phyloP scores from a whole-genome alignment of 2,329 filamentous ascomycete species.

The Ophiostoma montium region DNA sequence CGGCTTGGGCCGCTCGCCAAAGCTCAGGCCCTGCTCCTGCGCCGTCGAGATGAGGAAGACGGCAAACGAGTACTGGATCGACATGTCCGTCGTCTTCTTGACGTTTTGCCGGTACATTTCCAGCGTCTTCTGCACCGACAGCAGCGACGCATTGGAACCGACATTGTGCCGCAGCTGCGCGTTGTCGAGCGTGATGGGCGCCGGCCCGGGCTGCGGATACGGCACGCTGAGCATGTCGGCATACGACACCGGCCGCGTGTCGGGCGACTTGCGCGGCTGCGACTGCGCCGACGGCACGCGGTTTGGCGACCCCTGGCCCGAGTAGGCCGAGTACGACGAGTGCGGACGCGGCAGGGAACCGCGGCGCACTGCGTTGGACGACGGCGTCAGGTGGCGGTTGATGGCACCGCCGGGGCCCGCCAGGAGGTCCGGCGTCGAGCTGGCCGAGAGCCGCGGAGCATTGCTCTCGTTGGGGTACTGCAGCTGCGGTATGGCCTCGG shows the following conservation, averaged over 20 bases:
- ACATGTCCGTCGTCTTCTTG: conserved; percentile 86
- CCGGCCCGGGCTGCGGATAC: conserved; percentile 63
- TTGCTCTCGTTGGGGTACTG: conserved; percentile 46
- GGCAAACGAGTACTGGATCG: conserved; percentile 91
- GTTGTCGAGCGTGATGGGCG: conserved; percentile 64
- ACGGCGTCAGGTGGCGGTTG: conserved; percentile 50
- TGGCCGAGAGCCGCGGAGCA: conserved; percentile 17
- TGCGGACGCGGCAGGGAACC: conserved; percentile 52
- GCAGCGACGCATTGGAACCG: conserved; percentile 77
- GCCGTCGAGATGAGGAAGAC: conserved; percentile 86
- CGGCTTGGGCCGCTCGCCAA: conserved; percentile 28
- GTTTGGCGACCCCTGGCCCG: conserved; percentile 38
- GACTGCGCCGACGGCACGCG: conserved; percentile 35
- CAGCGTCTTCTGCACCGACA: conserved; percentile 84
- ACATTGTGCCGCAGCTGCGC: conserved; percentile 63
- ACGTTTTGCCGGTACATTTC: conserved; percentile 97
- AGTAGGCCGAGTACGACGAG: conserved; percentile 62
- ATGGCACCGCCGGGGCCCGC: conserved; percentile 33
- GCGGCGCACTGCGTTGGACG: conserved; percentile 36
- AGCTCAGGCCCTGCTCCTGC: conserved; percentile 55
- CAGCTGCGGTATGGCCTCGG: conserved; percentile 38
- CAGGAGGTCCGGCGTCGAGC: conserved; percentile 26
- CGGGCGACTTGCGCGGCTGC: conserved; percentile 41
- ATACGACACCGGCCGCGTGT: conserved; percentile 38
- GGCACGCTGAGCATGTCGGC: conserved; percentile 51